Percentiles rank a stretch among this genome's conserved stretches.
Evolutionary conservation across 108 stramenopile species (phyloP).

Genomic region (Epithemia pelagica): DNA sequence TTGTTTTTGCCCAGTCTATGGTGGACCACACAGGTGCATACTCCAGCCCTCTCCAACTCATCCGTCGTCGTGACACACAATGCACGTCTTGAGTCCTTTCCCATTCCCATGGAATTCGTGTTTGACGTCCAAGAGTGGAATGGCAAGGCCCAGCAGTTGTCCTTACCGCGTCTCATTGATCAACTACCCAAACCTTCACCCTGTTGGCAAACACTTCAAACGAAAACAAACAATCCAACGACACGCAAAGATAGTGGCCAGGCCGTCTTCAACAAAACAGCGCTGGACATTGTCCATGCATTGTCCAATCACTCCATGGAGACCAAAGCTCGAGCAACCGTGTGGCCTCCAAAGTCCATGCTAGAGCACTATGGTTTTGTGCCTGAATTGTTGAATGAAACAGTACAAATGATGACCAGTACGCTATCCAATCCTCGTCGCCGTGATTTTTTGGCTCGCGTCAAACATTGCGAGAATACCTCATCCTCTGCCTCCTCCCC

Average conservation of each 20-base stretch:
- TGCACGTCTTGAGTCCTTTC: conserved; percentile 9
- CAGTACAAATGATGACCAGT: background rate
- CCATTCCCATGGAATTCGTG: conserved; percentile 48
- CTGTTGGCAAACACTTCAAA: background rate
- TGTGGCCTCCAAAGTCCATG: background rate
- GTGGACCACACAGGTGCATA: conserved; percentile 33
- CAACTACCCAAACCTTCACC: background rate
- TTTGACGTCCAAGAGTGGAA: conserved; percentile 77
- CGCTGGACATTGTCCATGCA: background rate
- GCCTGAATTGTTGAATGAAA: background rate
- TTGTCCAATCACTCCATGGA: background rate
- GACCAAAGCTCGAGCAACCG: background rate
- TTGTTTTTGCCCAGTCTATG: conserved; percentile 49
- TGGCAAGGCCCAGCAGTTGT: conserved; percentile 6
- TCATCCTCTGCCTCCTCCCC: background rate
- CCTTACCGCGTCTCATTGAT: conserved; percentile 21
- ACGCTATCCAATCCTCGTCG: conserved; percentile 20
- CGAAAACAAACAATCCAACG: background rate
- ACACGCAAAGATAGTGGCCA: background rate
- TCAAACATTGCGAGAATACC: conserved; percentile 11
- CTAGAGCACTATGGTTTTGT: background rate
- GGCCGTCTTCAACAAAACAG: background rate
- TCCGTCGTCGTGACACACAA: background rate
- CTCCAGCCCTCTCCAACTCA: background rate
- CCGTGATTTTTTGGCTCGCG: conserved; percentile 18